Percentiles rank a stretch among this genome's conserved stretches.
phyloP scores from a whole-genome alignment of 768 basidiomycete species.

The Hypholoma fasciculare region DNA sequence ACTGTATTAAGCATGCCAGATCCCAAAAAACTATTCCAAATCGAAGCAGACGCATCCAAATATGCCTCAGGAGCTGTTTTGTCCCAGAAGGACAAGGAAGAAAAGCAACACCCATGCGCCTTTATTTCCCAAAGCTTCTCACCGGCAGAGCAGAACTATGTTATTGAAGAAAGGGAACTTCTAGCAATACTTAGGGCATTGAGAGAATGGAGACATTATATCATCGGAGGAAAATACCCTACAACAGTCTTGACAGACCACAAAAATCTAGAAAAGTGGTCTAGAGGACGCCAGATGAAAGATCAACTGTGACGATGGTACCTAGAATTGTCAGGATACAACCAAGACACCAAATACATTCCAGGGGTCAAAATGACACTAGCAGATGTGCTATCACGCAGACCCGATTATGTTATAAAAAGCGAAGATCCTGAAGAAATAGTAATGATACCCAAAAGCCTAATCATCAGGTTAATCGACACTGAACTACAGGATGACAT shows the following conservation, averaged over 20 bases:
- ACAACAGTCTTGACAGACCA: slow-evolving; percentile 21
- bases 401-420: slow-evolving; percentile 5
- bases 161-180: slow-evolving; percentile 46
- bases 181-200: slow-evolving; percentile 42
- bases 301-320: slow-evolving; percentile 13
- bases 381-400: slow-evolving; percentile 14
- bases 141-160: slow-evolving; percentile 42
- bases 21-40: slow-evolving; percentile 16
- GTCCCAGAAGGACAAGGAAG: slow-evolving; percentile 24
- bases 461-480: too few species aligned
- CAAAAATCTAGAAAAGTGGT: slow-evolving; percentile 11
- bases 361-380: slow-evolving; percentile 15
- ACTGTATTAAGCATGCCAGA: slow-evolving; percentile 25
- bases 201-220: slow-evolving; percentile 23
- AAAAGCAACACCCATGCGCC: slow-evolving; percentile 33
- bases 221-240: slow-evolving; percentile 18
- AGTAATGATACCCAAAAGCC: too few species aligned
- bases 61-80: slow-evolving; percentile 32
- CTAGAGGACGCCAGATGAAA: slow-evolving; percentile 7
- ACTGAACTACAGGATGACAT: too few species aligned
- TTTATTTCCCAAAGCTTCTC: slow-evolving; percentile 33
- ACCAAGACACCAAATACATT: slow-evolving; percentile 8
- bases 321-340: slow-evolving; percentile 5
- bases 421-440: too few species aligned
- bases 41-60: slow-evolving; percentile 32